Evolutionary conservation across 192 early-diverging fungal genomes (phyloP), one percentile per base, ranked within the genome.

Genomic region (Coemansia sp.): DNA sequence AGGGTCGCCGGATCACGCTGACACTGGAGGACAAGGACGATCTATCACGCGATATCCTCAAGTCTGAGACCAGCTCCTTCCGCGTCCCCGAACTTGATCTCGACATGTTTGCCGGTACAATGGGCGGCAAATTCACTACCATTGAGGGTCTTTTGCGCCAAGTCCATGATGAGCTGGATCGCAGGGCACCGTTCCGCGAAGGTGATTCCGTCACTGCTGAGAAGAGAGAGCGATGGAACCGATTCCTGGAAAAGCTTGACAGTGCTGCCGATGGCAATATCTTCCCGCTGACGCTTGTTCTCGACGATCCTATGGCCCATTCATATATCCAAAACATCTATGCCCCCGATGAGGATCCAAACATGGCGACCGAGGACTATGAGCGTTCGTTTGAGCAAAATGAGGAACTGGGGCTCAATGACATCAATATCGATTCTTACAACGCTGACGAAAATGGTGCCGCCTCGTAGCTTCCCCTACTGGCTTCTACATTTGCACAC

Each of bases 91-190:
- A 96, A 65, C 86, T 95, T 56, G 86, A 94, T 30, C 69, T 98
- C 25, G 91, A 96, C 70, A 72, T 98, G 74, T 75, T 86, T 25
- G 79, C 86, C 8, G 95, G 95, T 38, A 98, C 95, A 2, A 78
- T 98, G 60, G 95, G 95, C 50, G 95, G 95, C 8, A 84, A 92
- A 31, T 98, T 98, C 67, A 98, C 95, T 3, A 98, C 95, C 3
- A 87, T 98, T 23, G 95, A 98, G 76, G 95, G 95, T 7, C 82
- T 98, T 50, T 66, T 98, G 61, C 75, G 84, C 30, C 94, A 96
- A 79, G 89, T 96, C 4, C 84, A 94, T 59, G 90, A 94, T 1
- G 94, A 98, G 82, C 82, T 96, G 17, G 70, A 84, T 37, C 74
- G 63, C 9, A 82, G 83, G 47, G 74, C 85, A 15, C 87, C 87